Base-by-base conservation (phyloP, 257 asterid species). In the Nicotiana paniculata region DNA sequence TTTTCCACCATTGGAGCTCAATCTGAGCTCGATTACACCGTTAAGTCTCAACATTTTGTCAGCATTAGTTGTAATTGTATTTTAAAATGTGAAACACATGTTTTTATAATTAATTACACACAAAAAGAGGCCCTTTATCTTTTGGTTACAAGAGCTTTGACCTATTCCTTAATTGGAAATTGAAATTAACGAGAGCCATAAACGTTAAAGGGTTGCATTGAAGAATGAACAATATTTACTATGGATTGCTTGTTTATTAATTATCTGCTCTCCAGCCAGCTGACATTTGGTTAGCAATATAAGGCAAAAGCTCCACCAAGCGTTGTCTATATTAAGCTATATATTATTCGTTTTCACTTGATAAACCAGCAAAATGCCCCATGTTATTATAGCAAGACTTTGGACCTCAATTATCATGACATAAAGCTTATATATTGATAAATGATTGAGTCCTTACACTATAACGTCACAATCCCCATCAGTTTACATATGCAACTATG, bases 191-290 rank as follows among this genome's bases (percentile, higher is more conserved):
- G 5, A 74, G 57, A 48, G 12, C 57, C 37, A 12, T 51, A 21
- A 70, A 70, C 59, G 59, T 70, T 43, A 70, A 70, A 70, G 21
- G n/a, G 58, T 70, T 70, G 59, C 0, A 72, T 39, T 12, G 59
- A 72, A 43, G 12, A 21, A 43, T 43, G 12, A 18, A 37, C 79
- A 48, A 24, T 74, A 18, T 6, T 66, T n/a, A 11, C 28, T 72
- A 26, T 74, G 79, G 62, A 74, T 74, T 74, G 79, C 43, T 82
- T 79, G 55, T 64, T 48, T 82, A 64, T 81, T 83, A 62, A 86
- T 81, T 67, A 53, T 79, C 24, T 83, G 90, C 64, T 77, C 51
- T 32, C 17, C 43, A 43, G 33, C 67, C 61, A 46, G 61, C 82
- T 32, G 74, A 81, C 86, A 83, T 35, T 58, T 18, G 65, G 82